phyloP scores from a whole-genome alignment of 352 stramenopile genomes.

The Pythium guiyangense region DNA sequence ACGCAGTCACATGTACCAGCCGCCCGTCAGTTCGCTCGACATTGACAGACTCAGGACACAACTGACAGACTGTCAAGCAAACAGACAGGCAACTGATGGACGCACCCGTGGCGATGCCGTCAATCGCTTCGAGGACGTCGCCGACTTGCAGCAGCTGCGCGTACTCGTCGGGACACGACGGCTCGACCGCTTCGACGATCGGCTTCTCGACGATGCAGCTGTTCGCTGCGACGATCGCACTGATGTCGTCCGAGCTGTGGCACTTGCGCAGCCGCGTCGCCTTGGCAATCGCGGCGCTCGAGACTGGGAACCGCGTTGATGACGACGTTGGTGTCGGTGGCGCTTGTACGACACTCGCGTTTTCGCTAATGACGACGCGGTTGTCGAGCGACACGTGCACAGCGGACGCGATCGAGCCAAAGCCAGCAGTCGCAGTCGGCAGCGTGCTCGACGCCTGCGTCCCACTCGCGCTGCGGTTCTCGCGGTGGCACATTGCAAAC shows the following conservation, averaged over 20 bases:
- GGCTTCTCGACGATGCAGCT: constrained; percentile 17
- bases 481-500: constrained; percentile 54
- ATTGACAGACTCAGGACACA: not conserved
- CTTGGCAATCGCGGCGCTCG: not conserved
- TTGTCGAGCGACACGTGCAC: constrained; percentile 26
- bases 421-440: constrained; percentile 6
- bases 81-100: not conserved
- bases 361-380: constrained; percentile 43
- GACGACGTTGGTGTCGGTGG: not conserved
- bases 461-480: constrained; percentile 23
- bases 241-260: constrained; percentile 56
- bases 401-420: constrained; percentile 36
- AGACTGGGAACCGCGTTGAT: not conserved
- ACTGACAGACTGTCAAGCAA: not conserved
- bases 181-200: constrained; percentile 43
- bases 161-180: constrained; percentile 30
- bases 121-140: constrained; percentile 67
- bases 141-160: constrained; percentile 43
- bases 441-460: not conserved
- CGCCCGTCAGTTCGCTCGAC: not conserved
- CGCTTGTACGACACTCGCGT: constrained; percentile 14
- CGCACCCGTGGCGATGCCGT: constrained; percentile 63
- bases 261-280: constrained; percentile 34
- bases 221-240: constrained; percentile 17
- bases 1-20: constrained; percentile 4